Evolutionary conservation across 2,329 filamentous ascomycete species (phyloP), one percentile per base, ranked within the genome.

Genomic region (Chrysoporthe deuterocubensis): DNA sequence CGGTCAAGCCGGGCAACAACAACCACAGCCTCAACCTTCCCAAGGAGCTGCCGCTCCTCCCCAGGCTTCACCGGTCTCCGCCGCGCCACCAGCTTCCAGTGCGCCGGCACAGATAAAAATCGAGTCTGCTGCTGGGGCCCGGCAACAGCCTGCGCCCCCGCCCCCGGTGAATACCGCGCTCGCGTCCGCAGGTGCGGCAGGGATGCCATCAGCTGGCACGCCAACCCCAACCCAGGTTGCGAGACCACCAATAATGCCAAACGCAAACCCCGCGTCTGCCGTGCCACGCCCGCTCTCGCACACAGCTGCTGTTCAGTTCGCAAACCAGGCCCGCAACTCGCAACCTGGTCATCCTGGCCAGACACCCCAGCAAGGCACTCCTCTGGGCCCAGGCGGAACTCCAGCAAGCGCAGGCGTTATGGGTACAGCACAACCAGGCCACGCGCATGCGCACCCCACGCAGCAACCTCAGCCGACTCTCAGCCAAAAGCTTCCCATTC

Each of bases 401-500:
- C 69, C 72, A 66, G 57, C 70, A 60, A 71, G 52, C 67, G 70
- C 37, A 46, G 70, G 68, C 40, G 71, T 68, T 13, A 69, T 71
- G 44, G 54, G 71, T 18, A 59, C 70, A 71, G 75, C 68, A 71
- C 71, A 70, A 63, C 71, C 76, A 79, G 67, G 78, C 2, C 83
- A 85, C 67, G 75, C 80, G 4, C 84, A 86, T 71, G 81, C 82
- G 9, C 84, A 86, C 69, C 83, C 84, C 54, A 73, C 69, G 50
- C 81, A 78, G 44, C 73, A 76, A 63, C 79, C 78, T 16, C 75
- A 79, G 16, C 77, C 78, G 40, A 77, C 80, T 87, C 56, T 78
- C 81, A 58, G 67, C 21, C 61, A 66, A 11, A 94, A 93, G 76
- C 91, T 96, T 82, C 90, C 90, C 0, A 97, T 97, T 62, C 90